Conservation (phyloP, 2,329 filamentous ascomycete species). For the Hypoxylon sp. region DNA sequence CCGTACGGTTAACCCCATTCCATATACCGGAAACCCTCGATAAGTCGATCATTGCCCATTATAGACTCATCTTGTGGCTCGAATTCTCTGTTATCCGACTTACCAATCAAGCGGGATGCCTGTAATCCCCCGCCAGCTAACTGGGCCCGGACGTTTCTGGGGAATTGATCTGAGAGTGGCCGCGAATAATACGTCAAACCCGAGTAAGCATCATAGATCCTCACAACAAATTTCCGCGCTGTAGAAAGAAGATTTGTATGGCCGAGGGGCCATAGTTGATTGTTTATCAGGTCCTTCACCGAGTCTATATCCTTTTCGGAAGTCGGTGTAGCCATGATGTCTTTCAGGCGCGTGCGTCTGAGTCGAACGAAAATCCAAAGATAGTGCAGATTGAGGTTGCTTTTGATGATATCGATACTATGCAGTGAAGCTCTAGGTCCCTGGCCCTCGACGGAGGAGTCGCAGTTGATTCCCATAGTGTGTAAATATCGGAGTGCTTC, state of each 20-base stretch:
- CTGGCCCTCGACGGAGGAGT: neutral
- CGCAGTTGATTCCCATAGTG: neutral
- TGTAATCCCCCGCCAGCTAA: neutral
- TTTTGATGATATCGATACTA: neutral
- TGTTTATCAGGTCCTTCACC: conserved; percentile 6
- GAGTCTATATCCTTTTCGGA: neutral
- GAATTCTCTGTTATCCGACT: neutral
- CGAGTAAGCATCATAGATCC: neutral
- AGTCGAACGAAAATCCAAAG: neutral
- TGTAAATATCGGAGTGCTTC: conserved; percentile 8
- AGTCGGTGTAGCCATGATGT: neutral
- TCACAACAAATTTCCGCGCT: conserved; percentile 3
- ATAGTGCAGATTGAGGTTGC: conserved; percentile 2
- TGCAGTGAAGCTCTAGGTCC: neutral
- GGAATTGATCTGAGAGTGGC: conserved; percentile 10
- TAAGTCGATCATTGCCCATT: neutral
- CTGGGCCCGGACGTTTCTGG: neutral
- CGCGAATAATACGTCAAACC: conserved; percentile 14
- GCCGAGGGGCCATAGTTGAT: conserved; percentile 10
- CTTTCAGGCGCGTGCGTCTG: neutral
- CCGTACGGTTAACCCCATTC: neutral
- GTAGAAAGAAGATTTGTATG: conserved; percentile 3
- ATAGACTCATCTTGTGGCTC: neutral
- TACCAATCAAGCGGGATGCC: neutral
- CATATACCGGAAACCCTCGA: neutral